Evolutionary conservation across 2,329 filamentous ascomycete species (phyloP).

Genomic region (Fusarium compactum): DNA sequence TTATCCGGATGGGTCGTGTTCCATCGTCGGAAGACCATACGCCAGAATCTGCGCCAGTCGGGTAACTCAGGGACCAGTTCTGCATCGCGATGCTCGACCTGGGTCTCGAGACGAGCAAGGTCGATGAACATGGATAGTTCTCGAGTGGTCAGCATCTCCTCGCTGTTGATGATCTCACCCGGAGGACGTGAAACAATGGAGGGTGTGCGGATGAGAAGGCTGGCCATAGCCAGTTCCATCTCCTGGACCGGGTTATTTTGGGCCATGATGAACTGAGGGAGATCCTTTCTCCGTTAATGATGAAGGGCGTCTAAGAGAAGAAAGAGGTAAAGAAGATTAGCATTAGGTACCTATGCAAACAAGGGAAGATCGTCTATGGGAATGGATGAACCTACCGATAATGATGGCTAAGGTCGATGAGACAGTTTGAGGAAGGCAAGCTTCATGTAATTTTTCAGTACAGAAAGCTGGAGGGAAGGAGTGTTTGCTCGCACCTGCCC

Average conservation of each 20-base stretch:
- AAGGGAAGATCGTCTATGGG: neutral
- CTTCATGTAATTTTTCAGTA: neutral
- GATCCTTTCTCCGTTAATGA: neutral
- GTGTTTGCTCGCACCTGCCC: neutral
- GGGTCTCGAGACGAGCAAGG: neutral
- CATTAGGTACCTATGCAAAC: neutral
- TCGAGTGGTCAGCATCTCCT: neutral
- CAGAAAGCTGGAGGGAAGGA: neutral
- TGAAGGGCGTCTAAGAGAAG: neutral
- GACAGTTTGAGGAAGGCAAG: neutral
- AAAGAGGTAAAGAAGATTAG: neutral
- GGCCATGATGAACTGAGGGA: neutral
- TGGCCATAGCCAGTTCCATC: neutral
- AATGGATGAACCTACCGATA: neutral
- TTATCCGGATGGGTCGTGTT: neutral
- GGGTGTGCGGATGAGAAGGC: neutral
- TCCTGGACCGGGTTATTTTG: neutral
- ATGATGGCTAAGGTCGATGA: neutral
- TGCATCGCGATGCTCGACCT: neutral
- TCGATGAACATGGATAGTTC: neutral
- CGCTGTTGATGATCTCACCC: neutral
- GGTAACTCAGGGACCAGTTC: neutral
- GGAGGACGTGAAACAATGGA: neutral
- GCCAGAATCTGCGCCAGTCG: conserved; percentile 6
- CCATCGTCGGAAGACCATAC: conserved; percentile 1